Evolutionary conservation across 306 rosid genomes (phyloP), one percentile per base, ranked within the genome.

Genomic region (Pyrus pyrifolia): DNA sequence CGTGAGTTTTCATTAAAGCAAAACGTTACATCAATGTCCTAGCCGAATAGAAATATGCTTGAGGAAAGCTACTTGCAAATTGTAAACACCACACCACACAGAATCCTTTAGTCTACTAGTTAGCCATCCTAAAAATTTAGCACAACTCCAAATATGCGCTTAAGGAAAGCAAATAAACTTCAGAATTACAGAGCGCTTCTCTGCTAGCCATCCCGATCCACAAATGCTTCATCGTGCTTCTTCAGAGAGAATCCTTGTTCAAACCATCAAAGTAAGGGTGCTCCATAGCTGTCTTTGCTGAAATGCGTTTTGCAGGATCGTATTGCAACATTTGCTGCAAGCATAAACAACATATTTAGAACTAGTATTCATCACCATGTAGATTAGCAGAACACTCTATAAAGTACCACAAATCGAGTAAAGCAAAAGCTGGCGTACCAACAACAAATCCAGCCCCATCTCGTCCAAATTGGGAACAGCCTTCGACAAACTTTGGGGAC

Each of bases 261-360:
- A 86, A 49, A 67, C 78, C 90, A 83, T 87, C 85, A 59, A 96
- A 96, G 84, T 96, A 92, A 40, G 88, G 84, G 69, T 96, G 99
- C 30, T 96, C 99, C 99, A 92, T 88, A 5, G 98, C 98, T 81
- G 87, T 91, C 93, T 96, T 92, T 1, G 98, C 96, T 40, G 99
- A 96, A 76, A 96, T 89, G 55, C 93, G 83, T 62, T 30, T 83
- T 6, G 90, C 52, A 66, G 92, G 98, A 73, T 96, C 96, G 70
- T 92, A 96, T 19, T 77, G 85, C 89, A 95, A 73, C 99, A 95
- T 92, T 87, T 95, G 86, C 97, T 93, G 89, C 53, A 74, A 75
- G 75, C 11, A 55, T 49, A 8, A 52, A 45, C 51, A 49, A 15
- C 21, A 49, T 49, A 23, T 3, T 11, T 27, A 44, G 14, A 40